Percentiles rank a stretch among this genome's conserved stretches.
Conservation (phyloP, 2,329 filamentous ascomycete genomes). For the Penicillium sp. region DNA sequence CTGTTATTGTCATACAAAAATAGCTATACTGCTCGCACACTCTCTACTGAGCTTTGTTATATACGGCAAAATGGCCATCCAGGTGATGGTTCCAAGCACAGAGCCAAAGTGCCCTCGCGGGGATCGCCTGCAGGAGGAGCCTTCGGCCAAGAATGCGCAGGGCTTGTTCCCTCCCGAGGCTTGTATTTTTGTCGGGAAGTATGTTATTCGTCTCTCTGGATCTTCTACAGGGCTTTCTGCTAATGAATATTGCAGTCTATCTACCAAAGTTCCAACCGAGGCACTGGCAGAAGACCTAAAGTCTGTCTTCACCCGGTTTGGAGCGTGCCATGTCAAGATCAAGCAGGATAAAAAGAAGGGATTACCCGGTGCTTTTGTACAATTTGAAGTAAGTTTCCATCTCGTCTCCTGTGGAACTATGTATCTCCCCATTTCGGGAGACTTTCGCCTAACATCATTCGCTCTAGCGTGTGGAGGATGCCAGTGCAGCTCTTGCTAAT, state of each 20-base stretch:
- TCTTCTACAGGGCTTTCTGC: background rate
- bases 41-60: background rate
- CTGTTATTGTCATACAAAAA: background rate
- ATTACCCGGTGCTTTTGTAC: conserved; percentile 41
- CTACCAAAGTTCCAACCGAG: conserved; percentile 26
- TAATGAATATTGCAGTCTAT: conserved; percentile 27
- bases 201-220: conserved; percentile 14
- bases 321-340: conserved; percentile 39
- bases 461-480: conserved; percentile 30
- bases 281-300: conserved; percentile 33
- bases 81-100: background rate
- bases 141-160: conserved; percentile 37
- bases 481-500: conserved; percentile 23
- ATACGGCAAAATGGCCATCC: conserved; percentile 3
- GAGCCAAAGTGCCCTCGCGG: conserved; percentile 20
- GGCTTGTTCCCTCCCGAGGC: conserved; percentile 40
- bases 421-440: background rate
- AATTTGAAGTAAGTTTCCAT: conserved; percentile 37
- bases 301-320: conserved; percentile 32
- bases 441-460: background rate
- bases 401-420: too few species aligned
- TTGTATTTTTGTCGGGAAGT: conserved; percentile 45
- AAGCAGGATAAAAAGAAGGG: conserved; percentile 34
- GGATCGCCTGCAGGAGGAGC: conserved; percentile 31
- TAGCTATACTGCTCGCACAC: background rate